These are phyloP conservation scores for Edaphochlamys debaryana DNA, from an alignment of 139 green algal species.

Conservation along the genomic window DNA sequence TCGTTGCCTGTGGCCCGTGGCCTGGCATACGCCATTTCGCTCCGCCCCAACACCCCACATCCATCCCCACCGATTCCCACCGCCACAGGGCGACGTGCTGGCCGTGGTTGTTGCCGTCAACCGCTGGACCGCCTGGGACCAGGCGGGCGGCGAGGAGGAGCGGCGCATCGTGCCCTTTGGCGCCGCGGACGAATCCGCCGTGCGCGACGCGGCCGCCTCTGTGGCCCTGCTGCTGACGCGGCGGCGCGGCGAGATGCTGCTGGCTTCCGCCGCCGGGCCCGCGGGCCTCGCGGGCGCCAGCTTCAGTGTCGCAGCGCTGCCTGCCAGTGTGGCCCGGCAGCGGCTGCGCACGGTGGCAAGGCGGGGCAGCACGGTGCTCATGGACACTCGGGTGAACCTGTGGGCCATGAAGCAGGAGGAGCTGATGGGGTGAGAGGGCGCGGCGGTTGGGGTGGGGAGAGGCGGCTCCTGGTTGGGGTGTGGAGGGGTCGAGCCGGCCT, in stretches of 20 bases:
- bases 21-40: no score
- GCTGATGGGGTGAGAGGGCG: constrained; percentile 16
- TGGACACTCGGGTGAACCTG: constrained; percentile 11
- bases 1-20: no score
- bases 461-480: no score
- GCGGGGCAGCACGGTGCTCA: constrained; percentile 11
- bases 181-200: constrained; percentile 1
- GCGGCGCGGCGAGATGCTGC: constrained; percentile 37
- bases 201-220: not conserved
- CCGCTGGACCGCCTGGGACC: constrained; percentile 24
- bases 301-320: constrained; percentile 27
- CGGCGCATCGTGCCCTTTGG: constrained; percentile 31
- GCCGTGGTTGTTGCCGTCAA: constrained; percentile 29
- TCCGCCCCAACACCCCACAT: no score
- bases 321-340: constrained; percentile 23
- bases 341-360: constrained; percentile 20
- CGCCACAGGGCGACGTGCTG: not conserved
- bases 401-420: constrained; percentile 34
- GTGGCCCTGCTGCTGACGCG: constrained; percentile 30
- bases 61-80: no score
- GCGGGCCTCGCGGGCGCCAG: not conserved
- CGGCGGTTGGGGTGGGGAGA: no score
- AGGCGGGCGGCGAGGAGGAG: constrained; percentile 24
- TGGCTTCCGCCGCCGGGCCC: not conserved
- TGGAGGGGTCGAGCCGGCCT: not conserved